phyloP scores from a whole-genome alignment of 768 basidiomycete species.

The Serendipita indica region DNA sequence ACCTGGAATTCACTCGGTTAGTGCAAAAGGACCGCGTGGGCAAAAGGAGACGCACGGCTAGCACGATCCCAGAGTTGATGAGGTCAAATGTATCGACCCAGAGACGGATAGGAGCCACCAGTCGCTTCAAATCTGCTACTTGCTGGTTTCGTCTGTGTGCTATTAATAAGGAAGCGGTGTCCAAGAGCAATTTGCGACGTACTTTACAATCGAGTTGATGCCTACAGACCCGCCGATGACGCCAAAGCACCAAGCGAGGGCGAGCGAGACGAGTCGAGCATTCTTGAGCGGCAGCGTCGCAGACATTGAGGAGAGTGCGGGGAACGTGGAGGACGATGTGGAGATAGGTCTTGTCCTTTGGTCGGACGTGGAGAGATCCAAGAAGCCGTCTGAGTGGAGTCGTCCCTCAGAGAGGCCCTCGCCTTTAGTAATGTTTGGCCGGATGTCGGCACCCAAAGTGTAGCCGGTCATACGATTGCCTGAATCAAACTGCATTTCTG shows the following conservation, averaged over 20 bases:
- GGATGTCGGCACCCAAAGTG: too few relatives aligned
- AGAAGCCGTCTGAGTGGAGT: too few relatives aligned
- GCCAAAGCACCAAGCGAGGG: not conserved
- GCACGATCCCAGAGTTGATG: not conserved
- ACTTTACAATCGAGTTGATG: not conserved
- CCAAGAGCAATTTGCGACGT: not conserved
- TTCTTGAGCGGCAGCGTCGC: slow-evolving; percentile 6
- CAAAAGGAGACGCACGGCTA: not conserved
- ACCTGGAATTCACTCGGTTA: slow-evolving; percentile 26
- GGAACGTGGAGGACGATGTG: too few relatives aligned
- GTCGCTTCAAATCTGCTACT: not conserved
- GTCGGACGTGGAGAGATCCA: too few relatives aligned
- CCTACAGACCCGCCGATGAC: not conserved
- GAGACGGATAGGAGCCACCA: not conserved
- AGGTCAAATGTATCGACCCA: not conserved
- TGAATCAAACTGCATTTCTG: too few relatives aligned
- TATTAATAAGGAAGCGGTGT: not conserved
- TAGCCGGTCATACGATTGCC: too few relatives aligned
- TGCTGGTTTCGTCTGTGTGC: slow-evolving; percentile 10
- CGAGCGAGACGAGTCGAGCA: not conserved
- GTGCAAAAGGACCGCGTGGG: too few relatives aligned
- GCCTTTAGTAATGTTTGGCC: too few relatives aligned
- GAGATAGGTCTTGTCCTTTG: too few relatives aligned
- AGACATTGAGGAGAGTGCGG: too few relatives aligned
- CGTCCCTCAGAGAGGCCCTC: too few relatives aligned